phyloP scores from a whole-genome alignment of 495 filamentous ascomycete genomes.

The Aspergillus homomorphus region DNA sequence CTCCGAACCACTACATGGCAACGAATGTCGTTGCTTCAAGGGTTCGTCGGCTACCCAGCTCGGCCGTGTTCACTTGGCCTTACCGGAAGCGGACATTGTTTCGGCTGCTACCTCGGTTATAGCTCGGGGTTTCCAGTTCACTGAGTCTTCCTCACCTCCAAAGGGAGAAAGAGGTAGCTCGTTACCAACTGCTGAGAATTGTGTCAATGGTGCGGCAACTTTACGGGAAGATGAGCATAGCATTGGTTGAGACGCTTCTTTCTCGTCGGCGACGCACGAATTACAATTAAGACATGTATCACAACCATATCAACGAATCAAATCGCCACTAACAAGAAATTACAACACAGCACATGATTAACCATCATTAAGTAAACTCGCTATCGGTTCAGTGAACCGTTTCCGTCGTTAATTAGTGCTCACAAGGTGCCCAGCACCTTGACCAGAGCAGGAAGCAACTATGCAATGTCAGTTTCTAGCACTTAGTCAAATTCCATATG shows the following conservation, averaged over 20 bases:
- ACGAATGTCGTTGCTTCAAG: neutral
- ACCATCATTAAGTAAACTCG: slow-evolving; percentile 17
- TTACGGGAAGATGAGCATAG: neutral
- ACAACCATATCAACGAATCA: neutral
- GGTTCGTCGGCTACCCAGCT: neutral
- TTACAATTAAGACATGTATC: slow-evolving; percentile 4
- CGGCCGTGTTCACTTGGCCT: neutral
- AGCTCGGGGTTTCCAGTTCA: neutral
- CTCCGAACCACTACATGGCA: neutral
- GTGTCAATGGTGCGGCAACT: neutral
- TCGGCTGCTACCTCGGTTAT: no score
- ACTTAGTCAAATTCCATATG: neutral
- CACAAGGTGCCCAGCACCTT: slow-evolving; percentile 31
- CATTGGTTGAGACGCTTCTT: neutral
- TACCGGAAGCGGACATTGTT: neutral
- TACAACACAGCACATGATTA: slow-evolving; percentile 13
- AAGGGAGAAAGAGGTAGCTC: neutral
- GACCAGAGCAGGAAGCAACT: slow-evolving; percentile 30
- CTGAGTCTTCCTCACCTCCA: neutral
- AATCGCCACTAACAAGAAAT: slow-evolving; percentile 6
- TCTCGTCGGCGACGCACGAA: neutral
- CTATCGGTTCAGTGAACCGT: slow-evolving; percentile 18
- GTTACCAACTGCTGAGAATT: neutral
- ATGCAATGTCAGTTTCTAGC: slow-evolving; percentile 15
- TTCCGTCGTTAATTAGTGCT: slow-evolving; percentile 1